phyloP scores from a whole-genome alignment of 305 asterid genomes.

The Solanum chacoense region DNA sequence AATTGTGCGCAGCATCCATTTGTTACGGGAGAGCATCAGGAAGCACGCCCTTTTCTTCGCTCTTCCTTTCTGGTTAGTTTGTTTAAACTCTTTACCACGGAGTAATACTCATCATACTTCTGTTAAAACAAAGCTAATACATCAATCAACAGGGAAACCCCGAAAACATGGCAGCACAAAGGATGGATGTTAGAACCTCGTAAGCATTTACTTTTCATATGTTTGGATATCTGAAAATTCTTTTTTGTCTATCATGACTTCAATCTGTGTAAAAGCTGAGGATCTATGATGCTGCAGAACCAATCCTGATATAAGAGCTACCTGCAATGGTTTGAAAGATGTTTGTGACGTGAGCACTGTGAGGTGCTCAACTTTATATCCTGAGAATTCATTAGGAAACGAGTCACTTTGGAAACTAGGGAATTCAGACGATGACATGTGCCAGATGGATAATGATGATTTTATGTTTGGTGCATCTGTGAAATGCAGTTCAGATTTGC shows the following conservation, averaged over 20 bases:
- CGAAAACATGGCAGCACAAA: slow-evolving; percentile 37
- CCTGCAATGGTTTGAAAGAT: slow-evolving; percentile 62
- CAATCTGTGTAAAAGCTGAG: not conserved
- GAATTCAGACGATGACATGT: slow-evolving; percentile 84
- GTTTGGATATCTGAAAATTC: not conserved
- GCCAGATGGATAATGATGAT: slow-evolving; percentile 62
- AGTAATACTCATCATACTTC: not conserved
- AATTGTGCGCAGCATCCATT: slow-evolving; percentile 74
- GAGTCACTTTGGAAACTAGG: slow-evolving; percentile 54
- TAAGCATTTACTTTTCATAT: slow-evolving; percentile 23
- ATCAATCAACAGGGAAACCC: slow-evolving; percentile 39
- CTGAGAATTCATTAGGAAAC: slow-evolving; percentile 37
- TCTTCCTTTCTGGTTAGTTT: slow-evolving; percentile 46
- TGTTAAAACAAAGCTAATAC: not conserved
- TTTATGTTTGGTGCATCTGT: slow-evolving; percentile 47
- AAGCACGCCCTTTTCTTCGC: slow-evolving; percentile 42
- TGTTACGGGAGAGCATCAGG: slow-evolving; percentile 69
- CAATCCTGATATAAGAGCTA: slow-evolving; percentile 42
- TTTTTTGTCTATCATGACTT: not conserved
- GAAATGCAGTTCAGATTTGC: slow-evolving; percentile 31
- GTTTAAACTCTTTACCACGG: not conserved
- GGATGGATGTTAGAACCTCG: slow-evolving; percentile 53
- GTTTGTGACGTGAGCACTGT: slow-evolving; percentile 27
- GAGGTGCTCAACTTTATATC: slow-evolving; percentile 45
- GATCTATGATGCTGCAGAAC: slow-evolving; percentile 35